Evolutionary conservation across 495 filamentous ascomycete genomes (phyloP).

Genomic region (Aspergillus mulundensis): DNA sequence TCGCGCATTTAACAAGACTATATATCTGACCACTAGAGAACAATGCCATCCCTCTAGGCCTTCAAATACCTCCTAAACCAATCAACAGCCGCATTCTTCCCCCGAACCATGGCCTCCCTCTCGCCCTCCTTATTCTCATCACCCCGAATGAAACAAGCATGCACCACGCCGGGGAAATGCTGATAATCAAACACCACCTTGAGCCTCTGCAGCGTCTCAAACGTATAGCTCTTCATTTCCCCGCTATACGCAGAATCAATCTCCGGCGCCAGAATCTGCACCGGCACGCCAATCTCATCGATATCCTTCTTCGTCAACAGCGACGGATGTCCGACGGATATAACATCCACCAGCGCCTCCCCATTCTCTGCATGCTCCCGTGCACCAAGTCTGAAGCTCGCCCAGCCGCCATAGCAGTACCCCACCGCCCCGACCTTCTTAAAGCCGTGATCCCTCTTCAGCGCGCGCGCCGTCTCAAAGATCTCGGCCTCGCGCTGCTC

Average conservation of each 20-base stretch:
- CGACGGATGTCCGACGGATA: conserved; percentile 53
- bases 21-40: no score
- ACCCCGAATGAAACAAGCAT: conserved; percentile 47
- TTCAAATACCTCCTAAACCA: background rate
- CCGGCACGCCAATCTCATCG: conserved; percentile 47
- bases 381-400: conserved; percentile 44
- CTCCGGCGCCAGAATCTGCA: conserved; percentile 58
- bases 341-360: conserved; percentile 47
- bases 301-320: conserved; percentile 47
- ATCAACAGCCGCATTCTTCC: background rate
- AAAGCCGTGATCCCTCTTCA: conserved; percentile 31
- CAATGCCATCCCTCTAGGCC: no score
- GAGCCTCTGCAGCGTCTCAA: conserved; percentile 22
- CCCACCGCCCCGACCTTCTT: conserved; percentile 51
- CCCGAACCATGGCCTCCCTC: background rate
- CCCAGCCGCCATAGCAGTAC: conserved; percentile 62
- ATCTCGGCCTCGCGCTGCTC: conserved; percentile 51
- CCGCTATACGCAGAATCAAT: conserved; percentile 41
- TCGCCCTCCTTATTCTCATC: conserved; percentile 27
- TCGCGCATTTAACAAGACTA: no score
- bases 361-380: conserved; percentile 15
- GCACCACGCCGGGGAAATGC: conserved; percentile 51
- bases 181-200: conserved; percentile 53
- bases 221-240: conserved; percentile 49
- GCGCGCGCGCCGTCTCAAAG: conserved; percentile 40